phyloP scores from a whole-genome alignment of 1,139 yeast genomes.

The Geotrichum carabidarum region DNA sequence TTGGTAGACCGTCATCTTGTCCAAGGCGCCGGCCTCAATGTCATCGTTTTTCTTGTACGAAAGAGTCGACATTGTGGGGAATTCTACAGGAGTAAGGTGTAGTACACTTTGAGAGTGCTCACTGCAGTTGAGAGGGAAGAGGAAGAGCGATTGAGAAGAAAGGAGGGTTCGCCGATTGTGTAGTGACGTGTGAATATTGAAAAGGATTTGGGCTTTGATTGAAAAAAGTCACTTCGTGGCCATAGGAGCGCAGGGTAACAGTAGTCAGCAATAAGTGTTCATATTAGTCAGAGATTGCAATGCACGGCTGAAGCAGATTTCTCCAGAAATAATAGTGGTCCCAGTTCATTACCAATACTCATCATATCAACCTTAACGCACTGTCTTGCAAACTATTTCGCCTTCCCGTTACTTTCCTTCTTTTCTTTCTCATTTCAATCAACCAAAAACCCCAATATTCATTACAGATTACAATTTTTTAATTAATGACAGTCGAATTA shows the following conservation, averaged over 20 bases:
- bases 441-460: neutral
- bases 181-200: slow-evolving; percentile 1
- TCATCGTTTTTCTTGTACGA: slow-evolving; percentile 83
- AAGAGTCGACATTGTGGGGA: slow-evolving; percentile 59
- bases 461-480: neutral
- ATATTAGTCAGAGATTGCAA: neutral
- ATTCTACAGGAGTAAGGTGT: neutral
- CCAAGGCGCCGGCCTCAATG: slow-evolving; percentile 66
- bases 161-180: neutral
- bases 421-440: neutral
- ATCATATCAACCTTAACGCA: neutral
- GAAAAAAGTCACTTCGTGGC: slow-evolving; percentile 1
- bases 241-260: neutral
- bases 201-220: neutral
- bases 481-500: slow-evolving; percentile 6
- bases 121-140: neutral
- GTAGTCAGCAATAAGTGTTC: neutral
- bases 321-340: neutral
- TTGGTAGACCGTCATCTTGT: slow-evolving; percentile 95
- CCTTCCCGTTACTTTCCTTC: neutral
- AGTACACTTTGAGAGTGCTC: neutral
- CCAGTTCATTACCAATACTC: neutral
- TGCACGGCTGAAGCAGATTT: neutral
- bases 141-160: neutral
- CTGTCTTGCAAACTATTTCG: neutral